Percentiles rank a stretch among this genome's conserved stretches.
These are phyloP conservation scores for Diaporthe sp. DNA, from an alignment of 2,329 filamentous ascomycete genomes.

Conservation along the genomic window DNA sequence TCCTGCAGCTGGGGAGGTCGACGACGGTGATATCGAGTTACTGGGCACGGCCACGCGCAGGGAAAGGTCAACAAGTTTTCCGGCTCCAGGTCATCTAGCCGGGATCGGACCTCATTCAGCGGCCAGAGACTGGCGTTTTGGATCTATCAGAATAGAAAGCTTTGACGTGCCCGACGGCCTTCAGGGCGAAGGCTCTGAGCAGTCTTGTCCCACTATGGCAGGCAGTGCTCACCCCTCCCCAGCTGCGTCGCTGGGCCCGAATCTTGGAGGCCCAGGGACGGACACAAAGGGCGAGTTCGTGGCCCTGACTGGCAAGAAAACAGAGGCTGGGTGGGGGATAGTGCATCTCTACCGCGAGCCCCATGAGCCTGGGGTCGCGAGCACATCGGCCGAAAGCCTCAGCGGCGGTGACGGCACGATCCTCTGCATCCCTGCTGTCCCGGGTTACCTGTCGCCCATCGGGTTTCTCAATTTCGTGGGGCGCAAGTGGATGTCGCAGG, in stretches of 20 bases:
- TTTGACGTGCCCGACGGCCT: constrained; percentile 72
- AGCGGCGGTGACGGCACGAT: constrained; percentile 65
- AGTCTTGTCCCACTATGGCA: constrained; percentile 35
- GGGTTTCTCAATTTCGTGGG: constrained; percentile 94
- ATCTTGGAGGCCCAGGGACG: constrained; percentile 69
- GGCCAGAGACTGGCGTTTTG: constrained; percentile 82
- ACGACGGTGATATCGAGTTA: constrained; percentile 48
- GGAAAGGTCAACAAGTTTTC: constrained; percentile 53
- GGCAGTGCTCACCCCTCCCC: constrained; percentile 38
- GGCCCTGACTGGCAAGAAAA: constrained; percentile 75
- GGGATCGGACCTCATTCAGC: constrained; percentile 61
- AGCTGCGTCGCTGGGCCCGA: constrained; percentile 59
- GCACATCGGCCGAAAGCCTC: constrained; percentile 43
- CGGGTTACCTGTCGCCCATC: constrained; percentile 89
- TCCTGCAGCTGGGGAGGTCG: constrained; percentile 35
- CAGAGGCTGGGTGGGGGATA: constrained; percentile 89
- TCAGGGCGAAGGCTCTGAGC: constrained; percentile 44
- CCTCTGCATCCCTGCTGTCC: constrained; percentile 92
- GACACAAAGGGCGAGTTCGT: constrained; percentile 86
- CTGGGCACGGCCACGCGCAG: constrained; percentile 54
- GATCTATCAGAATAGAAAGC: constrained; percentile 80
- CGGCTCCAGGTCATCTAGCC: constrained; percentile 53
- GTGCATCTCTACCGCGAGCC: constrained; percentile 93
- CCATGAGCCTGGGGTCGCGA: constrained; percentile 64
- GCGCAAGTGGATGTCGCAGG: constrained; percentile 83